Conservation (phyloP, 306 rosid genomes). For the Dryas drummondii region DNA sequence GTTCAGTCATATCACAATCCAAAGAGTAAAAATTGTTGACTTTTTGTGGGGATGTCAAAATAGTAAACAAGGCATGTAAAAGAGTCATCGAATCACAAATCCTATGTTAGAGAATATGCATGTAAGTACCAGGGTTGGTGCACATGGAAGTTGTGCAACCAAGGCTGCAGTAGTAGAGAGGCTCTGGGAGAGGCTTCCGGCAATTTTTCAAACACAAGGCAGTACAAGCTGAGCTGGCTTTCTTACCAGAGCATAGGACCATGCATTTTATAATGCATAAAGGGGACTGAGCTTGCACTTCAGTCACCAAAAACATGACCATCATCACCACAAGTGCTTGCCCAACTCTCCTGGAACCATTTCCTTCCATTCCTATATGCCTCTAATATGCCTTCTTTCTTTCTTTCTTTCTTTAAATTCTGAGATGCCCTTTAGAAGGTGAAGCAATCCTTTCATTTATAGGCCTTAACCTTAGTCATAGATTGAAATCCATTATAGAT, state of each 20-base stretch:
- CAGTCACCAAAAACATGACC: not conserved
- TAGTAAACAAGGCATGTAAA: too few relatives aligned
- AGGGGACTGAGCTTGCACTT: not conserved
- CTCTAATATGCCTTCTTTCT: not conserved
- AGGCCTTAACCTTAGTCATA: not conserved
- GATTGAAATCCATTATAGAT: too few relatives aligned
- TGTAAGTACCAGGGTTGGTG: not conserved
- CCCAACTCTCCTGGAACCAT: not conserved
- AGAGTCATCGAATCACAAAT: too few relatives aligned
- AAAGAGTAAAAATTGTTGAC: too few relatives aligned
- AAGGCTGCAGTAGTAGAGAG: not conserved
- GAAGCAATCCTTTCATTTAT: not conserved
- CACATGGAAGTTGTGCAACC: conserved; percentile 6
- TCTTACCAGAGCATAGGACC: not conserved
- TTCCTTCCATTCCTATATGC: not conserved
- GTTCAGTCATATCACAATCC: too few relatives aligned
- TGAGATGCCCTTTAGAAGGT: not conserved
- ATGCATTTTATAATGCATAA: not conserved
- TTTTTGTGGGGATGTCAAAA: too few relatives aligned
- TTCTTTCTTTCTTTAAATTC: not conserved
- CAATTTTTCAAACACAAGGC: not conserved
- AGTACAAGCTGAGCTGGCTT: not conserved
- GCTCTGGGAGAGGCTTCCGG: not conserved
- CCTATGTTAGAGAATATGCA: too few relatives aligned
- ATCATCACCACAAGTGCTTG: not conserved